phyloP scores from a whole-genome alignment of 805 yeast species.

The Suhomyces emberorum region DNA sequence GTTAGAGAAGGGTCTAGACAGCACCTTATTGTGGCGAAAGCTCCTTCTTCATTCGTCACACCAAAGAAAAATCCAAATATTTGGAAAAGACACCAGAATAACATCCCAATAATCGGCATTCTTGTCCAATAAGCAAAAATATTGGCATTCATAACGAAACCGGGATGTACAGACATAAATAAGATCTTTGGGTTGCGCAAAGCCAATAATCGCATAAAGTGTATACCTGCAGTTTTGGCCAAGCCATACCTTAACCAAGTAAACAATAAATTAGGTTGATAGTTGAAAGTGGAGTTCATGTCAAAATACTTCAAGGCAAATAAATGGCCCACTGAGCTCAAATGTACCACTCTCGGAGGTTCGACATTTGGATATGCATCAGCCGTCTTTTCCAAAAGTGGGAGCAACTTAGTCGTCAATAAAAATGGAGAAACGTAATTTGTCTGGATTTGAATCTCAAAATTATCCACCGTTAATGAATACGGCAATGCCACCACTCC shows the following conservation, averaged over 20 bases:
- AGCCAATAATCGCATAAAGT: constrained; percentile 62
- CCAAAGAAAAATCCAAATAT: constrained; percentile 68
- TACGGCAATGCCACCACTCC: constrained; percentile 79
- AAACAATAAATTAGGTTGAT: constrained; percentile 62
- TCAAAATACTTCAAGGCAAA: constrained; percentile 47
- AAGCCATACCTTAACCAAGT: constrained; percentile 76
- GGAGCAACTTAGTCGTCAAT: constrained; percentile 58
- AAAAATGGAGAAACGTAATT: constrained; percentile 75
- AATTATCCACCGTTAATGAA: constrained; percentile 59
- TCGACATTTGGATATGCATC: constrained; percentile 21
- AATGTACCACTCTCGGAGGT: constrained; percentile 56
- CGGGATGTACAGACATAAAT: constrained; percentile 74
- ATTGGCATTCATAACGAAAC: constrained; percentile 80
- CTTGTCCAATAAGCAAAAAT: constrained; percentile 74
- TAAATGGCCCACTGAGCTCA: constrained; percentile 65
- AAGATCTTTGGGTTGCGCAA: constrained; percentile 62
- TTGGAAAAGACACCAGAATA: constrained; percentile 71
- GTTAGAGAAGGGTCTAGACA: constrained; percentile 53
- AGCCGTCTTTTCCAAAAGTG: constrained; percentile 44
- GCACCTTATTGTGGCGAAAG: constrained; percentile 60
- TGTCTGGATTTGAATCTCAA: constrained; percentile 78
- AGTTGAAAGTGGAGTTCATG: constrained; percentile 49
- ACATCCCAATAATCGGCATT: constrained; percentile 70
- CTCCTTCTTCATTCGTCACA: constrained; percentile 67
- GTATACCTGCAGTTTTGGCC: constrained; percentile 78